Evolutionary conservation across 495 filamentous ascomycete species (phyloP), one percentile per base, ranked within the genome.

Genomic region (Aspergillus kassunensis): DNA sequence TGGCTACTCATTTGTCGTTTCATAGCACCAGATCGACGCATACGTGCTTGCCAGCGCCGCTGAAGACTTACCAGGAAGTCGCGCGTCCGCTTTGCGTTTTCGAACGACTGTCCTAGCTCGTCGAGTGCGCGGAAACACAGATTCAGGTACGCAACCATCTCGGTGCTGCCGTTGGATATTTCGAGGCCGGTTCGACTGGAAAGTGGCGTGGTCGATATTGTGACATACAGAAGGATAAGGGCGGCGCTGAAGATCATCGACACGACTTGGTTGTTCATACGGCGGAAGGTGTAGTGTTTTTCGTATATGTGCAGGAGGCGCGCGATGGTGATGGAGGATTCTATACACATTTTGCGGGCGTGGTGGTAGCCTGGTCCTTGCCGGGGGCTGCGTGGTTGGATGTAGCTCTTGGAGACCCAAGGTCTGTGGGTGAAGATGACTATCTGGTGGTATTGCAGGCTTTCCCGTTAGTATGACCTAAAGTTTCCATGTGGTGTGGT

Each of bases 381-480:
- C 31, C 70, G 70, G 5, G 72, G 75, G 31, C 55, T 60, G 20
- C 69, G 70, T 9, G 73, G 73, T 46, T 77, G 74, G 40, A 73
- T 75, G 54, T 72, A 74, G 52, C 58, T 72, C 53, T 74, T 77
- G 1, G 76, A 78, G 6, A 79, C 68, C 68, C 72, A 79, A 13
- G 76, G 76, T 9, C 75, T 64, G 45, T 78, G 71, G 53, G 74
- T 69, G 55, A 76, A 77, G 36, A 79, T 77, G 33, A 79, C 62
- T 3, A 74, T 75, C 53, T 76, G 72, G 51, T 79, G 70, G 47
- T 78, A 79, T 76, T 79, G 75, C 67, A 79, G 76, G 44, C 75
- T 78, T n/a, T 37, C 2, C 6, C 13, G 11, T 46, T 24, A 34
- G 34, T 13, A 1, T 33, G 18, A 19, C 10, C 20, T 16, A 9